Conservation (phyloP, 163 green algal genomes). For the Scenedesmus sp. region DNA sequence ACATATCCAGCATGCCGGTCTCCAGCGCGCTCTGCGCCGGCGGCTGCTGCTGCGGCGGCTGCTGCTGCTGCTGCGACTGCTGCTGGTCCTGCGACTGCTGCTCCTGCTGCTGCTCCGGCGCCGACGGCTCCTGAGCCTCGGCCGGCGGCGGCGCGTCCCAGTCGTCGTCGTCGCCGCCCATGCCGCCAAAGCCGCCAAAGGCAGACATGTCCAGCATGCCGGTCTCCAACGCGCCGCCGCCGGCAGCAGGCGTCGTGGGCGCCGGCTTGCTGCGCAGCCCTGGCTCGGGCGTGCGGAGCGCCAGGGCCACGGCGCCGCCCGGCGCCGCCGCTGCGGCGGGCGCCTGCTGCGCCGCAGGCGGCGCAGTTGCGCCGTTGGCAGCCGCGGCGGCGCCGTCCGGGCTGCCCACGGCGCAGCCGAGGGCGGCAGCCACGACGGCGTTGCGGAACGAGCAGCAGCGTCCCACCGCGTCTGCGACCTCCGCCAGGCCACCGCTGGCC, state of each 20-base stretch:
- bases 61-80: neutral
- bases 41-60: neutral
- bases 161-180: slow-evolving; percentile 5
- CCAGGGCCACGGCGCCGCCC: no score
- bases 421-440: slow-evolving; percentile 11
- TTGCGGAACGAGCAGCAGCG: slow-evolving; percentile 17
- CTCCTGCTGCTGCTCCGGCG: slow-evolving; percentile 3
- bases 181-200: slow-evolving; percentile 41
- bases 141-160: slow-evolving; percentile 1
- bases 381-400: neutral
- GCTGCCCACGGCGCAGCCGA: neutral
- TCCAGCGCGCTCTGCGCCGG: neutral
- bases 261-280: neutral
- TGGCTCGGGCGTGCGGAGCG: neutral
- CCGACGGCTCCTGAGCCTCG: slow-evolving; percentile 1
- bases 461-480: neutral
- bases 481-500: neutral
- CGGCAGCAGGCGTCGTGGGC: neutral
- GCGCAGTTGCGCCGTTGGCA: neutral
- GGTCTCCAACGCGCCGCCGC: slow-evolving; percentile 23
- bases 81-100: slow-evolving; percentile 2
- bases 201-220: slow-evolving; percentile 59
- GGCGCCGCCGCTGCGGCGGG: neutral
- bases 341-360: neutral
- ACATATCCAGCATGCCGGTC: slow-evolving; percentile 53